These are phyloP conservation scores for Pyrenochaeta sp. DNA, from an alignment of 2,329 filamentous ascomycete species.

Conservation along the genomic window DNA sequence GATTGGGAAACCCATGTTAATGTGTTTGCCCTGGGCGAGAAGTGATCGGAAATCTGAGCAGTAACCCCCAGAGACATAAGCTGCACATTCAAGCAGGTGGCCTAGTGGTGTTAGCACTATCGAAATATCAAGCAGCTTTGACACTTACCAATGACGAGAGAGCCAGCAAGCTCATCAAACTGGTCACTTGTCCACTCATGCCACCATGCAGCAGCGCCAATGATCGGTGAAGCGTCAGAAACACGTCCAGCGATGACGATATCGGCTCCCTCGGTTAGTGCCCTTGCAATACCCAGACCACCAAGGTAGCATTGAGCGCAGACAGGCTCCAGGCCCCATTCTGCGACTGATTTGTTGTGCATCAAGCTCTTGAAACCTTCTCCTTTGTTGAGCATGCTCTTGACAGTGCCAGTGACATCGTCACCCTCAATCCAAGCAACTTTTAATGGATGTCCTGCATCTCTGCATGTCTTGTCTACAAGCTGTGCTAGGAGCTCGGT, in stretches of 20 bases:
- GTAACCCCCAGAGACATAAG: slow-evolving; percentile 53
- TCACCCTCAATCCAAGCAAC: slow-evolving; percentile 55
- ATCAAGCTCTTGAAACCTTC: slow-evolving; percentile 45
- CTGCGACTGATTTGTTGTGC: slow-evolving; percentile 47
- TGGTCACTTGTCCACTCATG: slow-evolving; percentile 47
- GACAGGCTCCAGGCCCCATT: slow-evolving; percentile 44
- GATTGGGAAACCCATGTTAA: slow-evolving; percentile 41
- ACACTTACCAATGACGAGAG: slow-evolving; percentile 31
- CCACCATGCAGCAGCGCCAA: slow-evolving; percentile 52
- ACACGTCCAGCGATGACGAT: slow-evolving; percentile 55
- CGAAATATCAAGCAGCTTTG: neutral
- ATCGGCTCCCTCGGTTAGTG: slow-evolving; percentile 50
- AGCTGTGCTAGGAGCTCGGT: slow-evolving; percentile 35
- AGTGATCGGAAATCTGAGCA: slow-evolving; percentile 51
- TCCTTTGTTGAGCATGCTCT: slow-evolving; percentile 49
- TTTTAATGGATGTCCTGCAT: slow-evolving; percentile 34
- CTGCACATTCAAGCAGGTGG: slow-evolving; percentile 54
- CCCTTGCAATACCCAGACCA: slow-evolving; percentile 52
- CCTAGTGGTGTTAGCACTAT: slow-evolving; percentile 27
- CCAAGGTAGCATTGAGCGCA: slow-evolving; percentile 52
- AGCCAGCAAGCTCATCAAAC: slow-evolving; percentile 49
- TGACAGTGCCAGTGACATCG: slow-evolving; percentile 45
- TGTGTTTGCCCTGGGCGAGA: slow-evolving; percentile 39
- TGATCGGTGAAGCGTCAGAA: slow-evolving; percentile 53
- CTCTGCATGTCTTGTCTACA: slow-evolving; percentile 35